Percentiles rank a stretch among this genome's conserved stretches.
Conservation (phyloP, 495 filamentous ascomycete genomes). For the Lindgomyces ingoldianus region DNA sequence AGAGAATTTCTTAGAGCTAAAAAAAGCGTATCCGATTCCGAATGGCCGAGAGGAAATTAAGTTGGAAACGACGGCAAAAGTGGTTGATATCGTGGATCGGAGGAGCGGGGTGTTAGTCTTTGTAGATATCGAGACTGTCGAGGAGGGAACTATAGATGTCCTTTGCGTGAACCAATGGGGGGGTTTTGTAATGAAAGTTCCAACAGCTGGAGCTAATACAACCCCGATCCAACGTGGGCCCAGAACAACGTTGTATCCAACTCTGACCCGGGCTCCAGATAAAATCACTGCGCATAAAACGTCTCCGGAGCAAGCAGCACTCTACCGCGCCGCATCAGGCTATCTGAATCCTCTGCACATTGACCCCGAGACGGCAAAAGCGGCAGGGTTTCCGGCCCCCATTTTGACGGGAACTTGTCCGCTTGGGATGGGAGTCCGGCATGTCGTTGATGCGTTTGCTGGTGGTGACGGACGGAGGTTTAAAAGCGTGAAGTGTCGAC, state of each 20-base stretch:
- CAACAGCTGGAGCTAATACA: background rate
- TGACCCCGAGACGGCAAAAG: conserved; percentile 4
- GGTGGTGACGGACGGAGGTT: background rate
- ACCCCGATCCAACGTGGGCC: background rate
- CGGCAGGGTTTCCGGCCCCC: background rate
- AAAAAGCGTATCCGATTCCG: conserved; percentile 3
- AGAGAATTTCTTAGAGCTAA: conserved; percentile 22
- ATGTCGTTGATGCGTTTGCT: conserved; percentile 1
- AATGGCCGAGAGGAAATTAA: conserved; percentile 5
- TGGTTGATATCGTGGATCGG: conserved; percentile 18
- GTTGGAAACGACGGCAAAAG: conserved; percentile 18
- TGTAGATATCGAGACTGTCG: conserved; percentile 13
- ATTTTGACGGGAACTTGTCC: conserved; percentile 4
- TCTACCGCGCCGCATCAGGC: conserved; percentile 4
- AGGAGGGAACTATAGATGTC: background rate
- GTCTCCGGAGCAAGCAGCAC: conserved; percentile 2
- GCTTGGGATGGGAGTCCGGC: background rate
- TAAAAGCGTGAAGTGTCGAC: background rate
- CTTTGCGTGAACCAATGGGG: conserved; percentile 21
- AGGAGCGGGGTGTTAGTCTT: conserved; percentile 10
- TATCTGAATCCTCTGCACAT: conserved; percentile 6
- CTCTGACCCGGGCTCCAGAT: background rate
- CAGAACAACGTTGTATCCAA: conserved; percentile 7
- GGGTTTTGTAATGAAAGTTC: conserved; percentile 9
- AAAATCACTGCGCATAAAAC: background rate